Percentiles rank a stretch among this genome's conserved stretches.
These are phyloP conservation scores for Raffaelea albimanens DNA, from an alignment of 2,329 filamentous ascomycete genomes.

Conservation along the genomic window DNA sequence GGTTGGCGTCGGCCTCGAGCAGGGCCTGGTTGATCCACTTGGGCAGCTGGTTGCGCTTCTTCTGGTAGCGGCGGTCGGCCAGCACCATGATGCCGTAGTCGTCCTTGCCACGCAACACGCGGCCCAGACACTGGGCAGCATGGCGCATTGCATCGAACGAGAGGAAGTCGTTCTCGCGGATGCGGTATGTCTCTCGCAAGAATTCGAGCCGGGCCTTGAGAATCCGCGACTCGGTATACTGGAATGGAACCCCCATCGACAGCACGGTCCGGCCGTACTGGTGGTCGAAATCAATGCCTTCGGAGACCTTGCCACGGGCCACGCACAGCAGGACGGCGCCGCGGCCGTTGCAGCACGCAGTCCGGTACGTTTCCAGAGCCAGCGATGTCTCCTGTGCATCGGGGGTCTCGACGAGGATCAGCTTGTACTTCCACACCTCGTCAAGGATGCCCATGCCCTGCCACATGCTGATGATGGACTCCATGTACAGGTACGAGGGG, in stretches of 20 bases:
- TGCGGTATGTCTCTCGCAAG: slow-evolving; percentile 91
- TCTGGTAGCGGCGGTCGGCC: slow-evolving; percentile 85
- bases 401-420: slow-evolving; percentile 94
- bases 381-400: slow-evolving; percentile 95
- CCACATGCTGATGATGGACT: slow-evolving; percentile 98
- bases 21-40: slow-evolving; percentile 95
- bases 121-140: slow-evolving; percentile 89
- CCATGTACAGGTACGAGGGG: slow-evolving; percentile 97
- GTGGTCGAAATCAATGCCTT: slow-evolving; percentile 98
- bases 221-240: slow-evolving; percentile 96
- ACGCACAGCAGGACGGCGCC: slow-evolving; percentile 91
- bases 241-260: slow-evolving; percentile 94
- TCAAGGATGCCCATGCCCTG: slow-evolving; percentile 97
- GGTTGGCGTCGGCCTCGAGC: slow-evolving; percentile 73
- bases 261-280: slow-evolving; percentile 94
- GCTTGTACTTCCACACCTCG: slow-evolving; percentile 97
- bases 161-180: slow-evolving; percentile 92
- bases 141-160: slow-evolving; percentile 99
- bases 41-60: slow-evolving; percentile 81
- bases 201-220: slow-evolving; percentile 94
- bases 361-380: slow-evolving; percentile 91
- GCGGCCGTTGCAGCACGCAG: slow-evolving; percentile 92
- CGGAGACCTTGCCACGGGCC: slow-evolving; percentile 91
- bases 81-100: slow-evolving; percentile 99
- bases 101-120: slow-evolving; percentile 90